Base-by-base conservation (phyloP, 257 asterid species). In the Rubia yunnanensis region DNA sequence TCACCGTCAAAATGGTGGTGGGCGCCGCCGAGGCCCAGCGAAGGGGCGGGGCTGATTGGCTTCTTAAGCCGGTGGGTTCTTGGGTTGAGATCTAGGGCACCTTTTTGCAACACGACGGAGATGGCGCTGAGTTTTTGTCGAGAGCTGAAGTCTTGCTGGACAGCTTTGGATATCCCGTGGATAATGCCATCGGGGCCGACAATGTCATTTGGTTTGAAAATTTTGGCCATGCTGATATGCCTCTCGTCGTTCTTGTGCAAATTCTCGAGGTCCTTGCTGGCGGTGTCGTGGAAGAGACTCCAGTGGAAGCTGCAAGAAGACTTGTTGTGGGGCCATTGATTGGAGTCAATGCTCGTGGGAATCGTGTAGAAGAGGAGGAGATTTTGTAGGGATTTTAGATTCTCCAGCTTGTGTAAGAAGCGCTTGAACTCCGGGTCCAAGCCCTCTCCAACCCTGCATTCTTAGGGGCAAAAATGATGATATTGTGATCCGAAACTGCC, bases 1-100 rank as follows among this genome's bases (percentile, higher is more conserved):
- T 90, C 94, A 2, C 97, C 99, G 77, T 94, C 94, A 74, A 92
- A 92, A 78, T 92, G 97, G 77, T 80, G 91, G 83, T 78, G 95
- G 9, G 85, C 89, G 4, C 94, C 96, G 3, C 99, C 99, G 0
- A 97, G 99, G 0, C 97, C 97, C 0, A 97, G 99, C 0, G 99
- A 97, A 0, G 97, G 92, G 0, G 97, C 96, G 0, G 94, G 78
- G 0, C 79, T 73, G 0, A 83, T 78, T 1, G 90, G 71, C 46
- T 89, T 92, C 66, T 83, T 86, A 32, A 84, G 70, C 3, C 90
- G 46, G 86, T 84, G 81, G 0, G 92, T 90, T 53, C 97, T 76
- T 2, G 97, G 94, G 86, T 92, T 97, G 1, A 88, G 83, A 50
- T 80, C 97, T 5, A 97, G 99, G 0, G 97, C 99, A 7, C 99